Evolutionary conservation across 306 rosid genomes (phyloP), one percentile per base, ranked within the genome.

Genomic region (Vigna reflexopilosa): DNA sequence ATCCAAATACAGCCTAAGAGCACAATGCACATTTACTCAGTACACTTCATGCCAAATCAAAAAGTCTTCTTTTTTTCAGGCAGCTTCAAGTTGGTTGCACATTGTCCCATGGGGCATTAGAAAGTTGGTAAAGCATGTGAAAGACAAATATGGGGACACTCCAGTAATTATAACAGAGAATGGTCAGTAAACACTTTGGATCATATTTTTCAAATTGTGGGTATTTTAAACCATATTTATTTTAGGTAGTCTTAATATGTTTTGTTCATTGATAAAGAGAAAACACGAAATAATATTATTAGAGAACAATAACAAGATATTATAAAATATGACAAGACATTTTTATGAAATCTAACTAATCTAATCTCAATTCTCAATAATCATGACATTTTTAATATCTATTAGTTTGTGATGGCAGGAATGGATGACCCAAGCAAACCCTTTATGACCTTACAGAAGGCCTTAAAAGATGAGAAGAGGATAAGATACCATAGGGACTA

Each of bases 51-150:
- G 72, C 38, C 32, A 62, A 70, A 67, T n/a, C 55, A 51, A 28
- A 7, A 17, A 13, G 26, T 81, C 17, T 65, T 61, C 67, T 42
- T 30, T 4, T 77, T 80, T 81, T 83, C 80, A 94, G 97, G 97
- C 95, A 61, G 95, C 96, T 73, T 94, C 97, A 58, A 59, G 80
- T 66, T 94, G 98, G 98, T 36, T 94, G 24, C 94, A 74, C 74
- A 91, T 94, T 69, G 98, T 94, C 4, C 97, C 98, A 51, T 94
- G 98, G 98, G 98, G 98, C 9, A 89, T 94, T 76, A 68, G 92
- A 61, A 91, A 89, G 82, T 81, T 90, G 86, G 87, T 88, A 69
- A 84, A 66, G 49, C 79, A 91, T 82, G 87, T 91, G 77, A 94
- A 89, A 73, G 81, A 67, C 9, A 90, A 88, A 84, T 94, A 91